Percentiles rank a stretch among this genome's conserved stretches.
Conservation (phyloP, 2,329 filamentous ascomycete genomes). For the Neobulgaria alba region DNA sequence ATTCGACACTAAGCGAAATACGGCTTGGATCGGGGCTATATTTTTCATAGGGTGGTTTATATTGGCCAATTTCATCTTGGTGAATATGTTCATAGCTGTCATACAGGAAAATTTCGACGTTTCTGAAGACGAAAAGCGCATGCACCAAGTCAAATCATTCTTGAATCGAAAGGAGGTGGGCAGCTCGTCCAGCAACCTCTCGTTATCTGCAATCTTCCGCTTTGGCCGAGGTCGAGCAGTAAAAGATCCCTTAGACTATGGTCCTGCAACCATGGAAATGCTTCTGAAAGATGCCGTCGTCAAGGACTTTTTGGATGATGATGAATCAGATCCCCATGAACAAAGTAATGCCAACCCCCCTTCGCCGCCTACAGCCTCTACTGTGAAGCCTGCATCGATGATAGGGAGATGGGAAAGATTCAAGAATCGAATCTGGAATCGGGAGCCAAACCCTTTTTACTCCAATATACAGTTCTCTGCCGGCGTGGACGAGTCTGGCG, state of each 20-base stretch:
- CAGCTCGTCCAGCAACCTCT: slow-evolving; percentile 59
- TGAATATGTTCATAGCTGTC: slow-evolving; percentile 99
- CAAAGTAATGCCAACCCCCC: slow-evolving; percentile 11
- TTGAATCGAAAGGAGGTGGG: slow-evolving; percentile 83
- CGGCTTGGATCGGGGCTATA: slow-evolving; percentile 85
- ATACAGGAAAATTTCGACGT: slow-evolving; percentile 99
- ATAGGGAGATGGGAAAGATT: slow-evolving; percentile 55
- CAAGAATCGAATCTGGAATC: slow-evolving; percentile 45
- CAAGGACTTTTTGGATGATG: slow-evolving; percentile 83
- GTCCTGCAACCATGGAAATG: slow-evolving; percentile 89
- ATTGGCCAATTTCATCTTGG: slow-evolving; percentile 83
- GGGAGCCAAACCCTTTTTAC: slow-evolving; percentile 93
- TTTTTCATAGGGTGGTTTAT: slow-evolving; percentile 97
- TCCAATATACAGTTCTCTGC: slow-evolving; percentile 61
- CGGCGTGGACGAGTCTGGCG: slow-evolving; percentile 65
- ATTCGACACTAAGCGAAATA: slow-evolving; percentile 55
- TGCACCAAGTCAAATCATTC: slow-evolving; percentile 94
- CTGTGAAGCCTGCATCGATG: slow-evolving; percentile 48
- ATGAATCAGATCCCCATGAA: slow-evolving; percentile 31
- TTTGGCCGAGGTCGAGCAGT: slow-evolving; percentile 50
- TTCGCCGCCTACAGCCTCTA: slow-evolving; percentile 21
- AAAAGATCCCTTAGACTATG: slow-evolving; percentile 84
- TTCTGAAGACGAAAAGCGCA: slow-evolving; percentile 92
- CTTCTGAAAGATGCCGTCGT: slow-evolving; percentile 93
- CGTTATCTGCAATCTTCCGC: slow-evolving; percentile 62